A percentile compares a stretch with the other conserved stretches of the same genome.
These are phyloP conservation scores for Neofusicoccum kwambonambiense DNA, from an alignment of 2,329 filamentous ascomycete genomes.

Conservation along the genomic window DNA sequence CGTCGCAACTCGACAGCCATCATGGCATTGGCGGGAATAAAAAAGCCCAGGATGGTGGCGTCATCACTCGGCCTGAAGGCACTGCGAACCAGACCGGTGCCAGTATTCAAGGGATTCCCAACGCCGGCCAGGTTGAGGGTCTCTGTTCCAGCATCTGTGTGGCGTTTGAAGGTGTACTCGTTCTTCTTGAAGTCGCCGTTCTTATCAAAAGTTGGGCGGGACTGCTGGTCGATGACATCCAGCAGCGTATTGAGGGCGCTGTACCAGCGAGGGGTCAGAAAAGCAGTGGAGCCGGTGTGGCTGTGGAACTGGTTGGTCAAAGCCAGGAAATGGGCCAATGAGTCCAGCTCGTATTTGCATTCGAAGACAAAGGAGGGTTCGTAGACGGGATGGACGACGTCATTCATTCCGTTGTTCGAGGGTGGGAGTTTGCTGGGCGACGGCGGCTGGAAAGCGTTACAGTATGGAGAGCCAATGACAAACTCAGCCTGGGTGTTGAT, in stretches of 20 bases:
- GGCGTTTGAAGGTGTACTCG: constrained; percentile 82
- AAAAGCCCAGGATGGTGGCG: constrained; percentile 88
- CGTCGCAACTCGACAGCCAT: constrained; percentile 86
- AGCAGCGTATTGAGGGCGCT: constrained; percentile 73
- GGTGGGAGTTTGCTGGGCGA: constrained; percentile 72
- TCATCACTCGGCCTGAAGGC: constrained; percentile 96
- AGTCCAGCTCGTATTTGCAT: constrained; percentile 98
- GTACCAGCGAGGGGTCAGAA: constrained; percentile 77
- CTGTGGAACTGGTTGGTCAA: constrained; percentile 84
- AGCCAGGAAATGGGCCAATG: constrained; percentile 84
- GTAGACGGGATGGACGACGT: constrained; percentile 81
- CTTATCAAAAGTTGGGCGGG: constrained; percentile 74
- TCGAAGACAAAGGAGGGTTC: constrained; percentile 87
- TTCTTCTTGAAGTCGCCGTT: constrained; percentile 67
- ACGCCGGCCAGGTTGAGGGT: constrained; percentile 78
- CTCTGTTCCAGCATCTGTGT: constrained; percentile 81
- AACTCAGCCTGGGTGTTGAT: constrained; percentile 97
- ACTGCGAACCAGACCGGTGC: constrained; percentile 82
- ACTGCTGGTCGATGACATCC: constrained; percentile 73
- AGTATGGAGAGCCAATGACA: constrained; percentile 92
- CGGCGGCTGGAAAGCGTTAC: constrained; percentile 96
- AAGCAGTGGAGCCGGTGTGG: constrained; percentile 73
- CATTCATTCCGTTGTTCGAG: constrained; percentile 76
- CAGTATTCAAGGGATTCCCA: constrained; percentile 86
- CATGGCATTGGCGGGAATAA: constrained; percentile 95